These are phyloP conservation scores for Viola odorata DNA, from an alignment of 345 rosid genomes.

Conservation along the genomic window DNA sequence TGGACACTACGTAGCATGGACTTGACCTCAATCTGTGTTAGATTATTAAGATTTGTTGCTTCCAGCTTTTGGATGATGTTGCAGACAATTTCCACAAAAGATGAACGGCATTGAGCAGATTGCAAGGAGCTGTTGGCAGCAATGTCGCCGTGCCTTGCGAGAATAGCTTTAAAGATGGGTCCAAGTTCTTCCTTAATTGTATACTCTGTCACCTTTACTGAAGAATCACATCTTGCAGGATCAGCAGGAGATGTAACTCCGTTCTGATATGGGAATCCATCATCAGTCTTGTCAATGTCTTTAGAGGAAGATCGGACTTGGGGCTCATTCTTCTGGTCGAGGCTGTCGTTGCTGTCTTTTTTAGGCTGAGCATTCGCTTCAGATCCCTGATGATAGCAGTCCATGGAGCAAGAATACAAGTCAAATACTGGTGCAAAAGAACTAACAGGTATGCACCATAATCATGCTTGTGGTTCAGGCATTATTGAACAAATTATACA, in stretches of 20 bases:
- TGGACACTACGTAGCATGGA: conserved; percentile 15
- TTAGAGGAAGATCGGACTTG: conserved; percentile 4
- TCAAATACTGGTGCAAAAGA: too few relatives aligned
- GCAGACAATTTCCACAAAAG: conserved; percentile 24
- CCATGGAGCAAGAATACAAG: too few relatives aligned
- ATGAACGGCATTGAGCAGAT: conserved; percentile 24
- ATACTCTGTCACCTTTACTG: conserved; percentile 10
- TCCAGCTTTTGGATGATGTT: conserved; percentile 20
- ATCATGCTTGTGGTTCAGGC: too few relatives aligned
- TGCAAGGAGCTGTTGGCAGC: conserved; percentile 22
- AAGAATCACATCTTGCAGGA: neutral
- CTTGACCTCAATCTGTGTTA: conserved; percentile 14
- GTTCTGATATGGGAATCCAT: neutral
- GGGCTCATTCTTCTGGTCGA: neutral
- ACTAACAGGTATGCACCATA: too few relatives aligned
- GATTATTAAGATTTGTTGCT: conserved; percentile 2
- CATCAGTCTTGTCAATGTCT: neutral
- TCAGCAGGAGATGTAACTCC: neutral
- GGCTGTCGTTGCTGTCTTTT: neutral
- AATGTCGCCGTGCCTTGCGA: conserved; percentile 30
- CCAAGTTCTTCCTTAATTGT: conserved; percentile 19
- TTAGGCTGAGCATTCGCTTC: too few relatives aligned
- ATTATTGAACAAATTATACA: too few relatives aligned
- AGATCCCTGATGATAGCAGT: too few relatives aligned
- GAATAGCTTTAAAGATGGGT: conserved; percentile 16